These are phyloP conservation scores for Metahyphopichia silvanorum DNA, from an alignment of 805 yeast genomes.

Conservation along the genomic window DNA sequence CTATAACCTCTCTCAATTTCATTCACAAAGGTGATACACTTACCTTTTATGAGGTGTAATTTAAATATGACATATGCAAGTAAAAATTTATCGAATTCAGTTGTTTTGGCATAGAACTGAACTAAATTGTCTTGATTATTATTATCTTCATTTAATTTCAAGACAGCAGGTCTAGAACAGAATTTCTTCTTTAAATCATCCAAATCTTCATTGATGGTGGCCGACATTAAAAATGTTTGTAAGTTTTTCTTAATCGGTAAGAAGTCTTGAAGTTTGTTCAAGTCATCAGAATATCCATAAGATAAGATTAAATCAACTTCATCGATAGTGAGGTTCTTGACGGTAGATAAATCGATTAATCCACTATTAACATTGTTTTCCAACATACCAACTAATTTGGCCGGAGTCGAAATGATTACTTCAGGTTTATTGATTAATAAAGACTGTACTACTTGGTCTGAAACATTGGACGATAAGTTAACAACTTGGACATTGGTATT, in stretches of 20 bases:
- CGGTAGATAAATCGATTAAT: constrained; percentile 48
- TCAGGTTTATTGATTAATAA: constrained; percentile 74
- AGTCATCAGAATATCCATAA: constrained; percentile 88
- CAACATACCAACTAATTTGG: constrained; percentile 58
- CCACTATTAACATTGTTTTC: constrained; percentile 42
- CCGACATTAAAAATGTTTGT: constrained; percentile 94
- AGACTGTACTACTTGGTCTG: constrained; percentile 69
- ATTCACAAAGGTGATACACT: constrained; percentile 86
- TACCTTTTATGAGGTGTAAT: constrained; percentile 83
- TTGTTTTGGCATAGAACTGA: constrained; percentile 83
- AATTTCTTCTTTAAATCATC: constrained; percentile 70
- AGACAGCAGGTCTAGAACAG: constrained; percentile 79
- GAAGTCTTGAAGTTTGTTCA: constrained; percentile 57
- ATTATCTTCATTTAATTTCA: constrained; percentile 73
- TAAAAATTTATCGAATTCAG: constrained; percentile 88
- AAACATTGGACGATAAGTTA: constrained; percentile 64
- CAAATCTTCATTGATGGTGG: constrained; percentile 84
- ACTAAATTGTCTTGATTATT: constrained; percentile 57
- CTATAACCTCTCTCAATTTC: constrained; percentile 94
- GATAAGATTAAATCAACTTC: constrained; percentile 91
- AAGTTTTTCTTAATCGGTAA: constrained; percentile 71
- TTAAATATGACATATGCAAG: constrained; percentile 90
- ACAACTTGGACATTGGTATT: constrained; percentile 60
- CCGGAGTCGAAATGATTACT: constrained; percentile 82
- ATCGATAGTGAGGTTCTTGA: constrained; percentile 80